Evolutionary conservation across 331 rosid species (phyloP), one percentile per base, ranked within the genome.

Genomic region (Telfairia occidentalis): DNA sequence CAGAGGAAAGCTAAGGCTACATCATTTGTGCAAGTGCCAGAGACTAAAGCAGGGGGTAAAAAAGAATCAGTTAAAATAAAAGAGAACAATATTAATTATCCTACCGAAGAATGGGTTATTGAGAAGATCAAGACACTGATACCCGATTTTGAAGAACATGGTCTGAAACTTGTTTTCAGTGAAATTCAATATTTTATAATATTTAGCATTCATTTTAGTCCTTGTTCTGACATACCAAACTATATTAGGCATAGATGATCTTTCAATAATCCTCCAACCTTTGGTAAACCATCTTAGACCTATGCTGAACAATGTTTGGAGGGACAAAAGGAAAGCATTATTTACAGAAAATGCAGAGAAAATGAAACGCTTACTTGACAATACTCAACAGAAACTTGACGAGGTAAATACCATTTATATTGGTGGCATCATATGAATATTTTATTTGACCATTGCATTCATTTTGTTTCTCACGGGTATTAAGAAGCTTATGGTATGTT

Each of bases 31-130:
- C 97, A 83, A 82, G 82, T 73, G 15, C 66, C 88, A 64, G 96
- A 88, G 71, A 77, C 87, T 76, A 94, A 87, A 82, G 57, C 85
- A 55, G 82, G 87, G 81, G 82, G 92, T 61, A 95, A 81, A 85
- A 92, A 86, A 81, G 96, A 88, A 77, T 76, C 89, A 58, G 85
- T 66, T 75, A 90, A 89, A 86, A 16, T 28, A 61, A 92, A 87
- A 79, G 97, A 90, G 80, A 95, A 86, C 35, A 85, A 83, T 82
- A 81, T 74, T 75, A 82, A 75, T 61, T 74, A 78, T 78, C 99
- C 99, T 73, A 89, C 97, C 21, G 96, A 92, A 87, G 97, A 90
- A 74, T 95, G 97, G 99, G 81, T 95, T 73, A 85, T 86, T 83
- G 90, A 88, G 83, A 95, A 90, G 89, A 86, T 95, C 81, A 50